Evolutionary conservation across 2,329 filamentous ascomycete genomes (phyloP).

Genomic region (Fusarium sp.): DNA sequence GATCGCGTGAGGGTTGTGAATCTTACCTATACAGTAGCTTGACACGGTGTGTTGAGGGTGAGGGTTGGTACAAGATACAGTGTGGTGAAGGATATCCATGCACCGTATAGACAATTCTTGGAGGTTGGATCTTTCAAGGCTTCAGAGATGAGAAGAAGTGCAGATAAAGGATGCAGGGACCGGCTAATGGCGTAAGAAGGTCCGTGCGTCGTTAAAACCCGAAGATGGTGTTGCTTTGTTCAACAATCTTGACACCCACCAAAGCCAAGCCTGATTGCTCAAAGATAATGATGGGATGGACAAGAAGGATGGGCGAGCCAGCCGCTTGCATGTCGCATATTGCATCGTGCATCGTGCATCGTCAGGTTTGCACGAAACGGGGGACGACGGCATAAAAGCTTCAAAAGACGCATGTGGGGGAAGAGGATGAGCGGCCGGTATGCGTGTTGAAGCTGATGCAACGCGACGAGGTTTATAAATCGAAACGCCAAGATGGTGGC

Average conservation of each 20-base stretch:
- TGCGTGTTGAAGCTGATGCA: conserved; percentile 19
- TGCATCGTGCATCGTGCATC: neutral
- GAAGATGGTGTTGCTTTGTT: conserved; percentile 18
- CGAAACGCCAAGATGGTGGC: conserved; percentile 25
- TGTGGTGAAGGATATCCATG: conserved; percentile 32
- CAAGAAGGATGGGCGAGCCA: neutral
- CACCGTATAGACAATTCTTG: conserved; percentile 48
- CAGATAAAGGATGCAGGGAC: conserved; percentile 46
- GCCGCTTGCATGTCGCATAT: neutral
- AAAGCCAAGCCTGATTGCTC: conserved; percentile 17
- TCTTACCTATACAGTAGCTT: conserved; percentile 45
- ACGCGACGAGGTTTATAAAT: conserved; percentile 24
- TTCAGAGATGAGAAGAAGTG: conserved; percentile 34
- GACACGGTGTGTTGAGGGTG: conserved; percentile 16
- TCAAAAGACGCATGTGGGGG: conserved; percentile 42
- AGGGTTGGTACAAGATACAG: conserved; percentile 9
- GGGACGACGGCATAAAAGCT: conserved; percentile 19
- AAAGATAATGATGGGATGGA: conserved; percentile 25
- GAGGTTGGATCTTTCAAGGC: conserved; percentile 40
- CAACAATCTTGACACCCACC: conserved; percentile 28
- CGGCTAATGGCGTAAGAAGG: conserved; percentile 33
- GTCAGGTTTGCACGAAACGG: conserved; percentile 34
- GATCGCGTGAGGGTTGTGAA: conserved; percentile 40
- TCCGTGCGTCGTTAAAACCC: conserved; percentile 31
- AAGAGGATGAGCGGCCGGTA: conserved; percentile 15